Percentiles rank a stretch among this genome's conserved stretches.
These are phyloP conservation scores for Cantharellus cinnabarinus DNA, from an alignment of 768 basidiomycete species.

Conservation along the genomic window DNA sequence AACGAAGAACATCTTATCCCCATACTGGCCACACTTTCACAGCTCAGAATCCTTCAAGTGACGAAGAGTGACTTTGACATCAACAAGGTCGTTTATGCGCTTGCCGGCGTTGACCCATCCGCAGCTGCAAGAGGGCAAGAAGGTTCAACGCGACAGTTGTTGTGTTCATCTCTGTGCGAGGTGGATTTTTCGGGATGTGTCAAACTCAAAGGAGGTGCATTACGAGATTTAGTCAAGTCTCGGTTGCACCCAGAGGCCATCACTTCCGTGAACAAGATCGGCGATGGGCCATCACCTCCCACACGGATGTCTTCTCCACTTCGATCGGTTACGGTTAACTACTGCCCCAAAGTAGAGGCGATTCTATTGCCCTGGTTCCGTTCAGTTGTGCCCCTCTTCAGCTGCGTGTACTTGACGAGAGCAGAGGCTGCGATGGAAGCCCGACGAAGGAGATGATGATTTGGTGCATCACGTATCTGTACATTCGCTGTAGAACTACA, in stretches of 20 bases:
- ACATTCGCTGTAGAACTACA: no score
- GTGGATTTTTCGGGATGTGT: neutral
- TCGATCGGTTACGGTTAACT: constrained; percentile 2
- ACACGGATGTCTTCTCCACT: neutral
- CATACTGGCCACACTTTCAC: neutral
- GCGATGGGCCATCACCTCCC: neutral
- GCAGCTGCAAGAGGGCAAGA: neutral
- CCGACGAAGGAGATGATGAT: no score
- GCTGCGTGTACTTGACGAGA: constrained; percentile 5
- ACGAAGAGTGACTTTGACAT: neutral
- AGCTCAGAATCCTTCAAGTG: neutral
- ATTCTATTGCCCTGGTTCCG: constrained; percentile 6
- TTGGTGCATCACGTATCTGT: no score
- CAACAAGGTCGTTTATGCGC: neutral
- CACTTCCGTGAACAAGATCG: neutral
- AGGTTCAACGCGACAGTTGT: neutral
- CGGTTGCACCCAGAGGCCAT: neutral
- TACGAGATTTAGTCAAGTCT: constrained; percentile 7
- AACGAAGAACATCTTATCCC: neutral
- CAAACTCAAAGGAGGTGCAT: constrained; percentile 3
- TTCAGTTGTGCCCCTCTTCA: neutral
- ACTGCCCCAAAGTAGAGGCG: constrained; percentile 6
- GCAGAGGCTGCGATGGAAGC: neutral
- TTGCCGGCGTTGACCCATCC: neutral
- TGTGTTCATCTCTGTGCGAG: neutral